Conservation (phyloP, 768 basidiomycete genomes). For the Mycena epipterygia region DNA sequence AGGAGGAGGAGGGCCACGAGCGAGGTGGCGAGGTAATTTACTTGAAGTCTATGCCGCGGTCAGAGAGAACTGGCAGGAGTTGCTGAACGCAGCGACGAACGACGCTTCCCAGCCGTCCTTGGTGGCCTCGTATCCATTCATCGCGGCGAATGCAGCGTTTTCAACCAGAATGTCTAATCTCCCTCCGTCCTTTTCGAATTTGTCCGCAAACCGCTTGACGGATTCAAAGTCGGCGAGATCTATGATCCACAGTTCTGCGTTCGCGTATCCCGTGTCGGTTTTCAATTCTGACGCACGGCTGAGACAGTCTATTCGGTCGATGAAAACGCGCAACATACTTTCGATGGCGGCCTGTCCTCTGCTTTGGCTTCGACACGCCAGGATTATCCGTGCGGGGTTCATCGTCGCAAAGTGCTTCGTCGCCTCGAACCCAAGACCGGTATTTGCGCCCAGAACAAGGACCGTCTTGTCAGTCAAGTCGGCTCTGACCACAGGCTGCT, state of each 20-base stretch:
- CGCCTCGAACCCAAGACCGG: slow-evolving; percentile 22
- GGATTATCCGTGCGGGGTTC: slow-evolving; percentile 23
- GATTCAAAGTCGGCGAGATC: slow-evolving; percentile 47
- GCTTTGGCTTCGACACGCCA: slow-evolving; percentile 19
- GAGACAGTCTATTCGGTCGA: neutral
- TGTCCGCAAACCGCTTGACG: slow-evolving; percentile 43
- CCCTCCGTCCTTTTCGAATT: slow-evolving; percentile 34
- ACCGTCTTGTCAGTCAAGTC: slow-evolving; percentile 22
- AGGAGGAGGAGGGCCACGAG: slow-evolving; percentile 45
- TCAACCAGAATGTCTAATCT: slow-evolving; percentile 29
- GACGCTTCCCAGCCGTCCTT: slow-evolving; percentile 18
- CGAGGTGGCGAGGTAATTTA: slow-evolving; percentile 46
- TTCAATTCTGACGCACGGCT: slow-evolving; percentile 37
- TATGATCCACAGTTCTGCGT: slow-evolving; percentile 46
- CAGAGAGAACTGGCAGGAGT: neutral
- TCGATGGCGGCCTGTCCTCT: slow-evolving; percentile 23
- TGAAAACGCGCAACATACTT: neutral
- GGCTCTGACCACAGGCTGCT: slow-evolving; percentile 1
- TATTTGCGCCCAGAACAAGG: slow-evolving; percentile 23
- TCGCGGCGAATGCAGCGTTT: slow-evolving; percentile 12
- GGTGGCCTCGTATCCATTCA: neutral
- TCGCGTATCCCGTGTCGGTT: slow-evolving; percentile 37
- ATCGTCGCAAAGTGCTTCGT: slow-evolving; percentile 26
- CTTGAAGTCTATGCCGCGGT: slow-evolving; percentile 42
- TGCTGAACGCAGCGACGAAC: neutral